Evolutionary conservation across 768 basidiomycete genomes (phyloP).

Genomic region (Omphalotus guepiniiformis): DNA sequence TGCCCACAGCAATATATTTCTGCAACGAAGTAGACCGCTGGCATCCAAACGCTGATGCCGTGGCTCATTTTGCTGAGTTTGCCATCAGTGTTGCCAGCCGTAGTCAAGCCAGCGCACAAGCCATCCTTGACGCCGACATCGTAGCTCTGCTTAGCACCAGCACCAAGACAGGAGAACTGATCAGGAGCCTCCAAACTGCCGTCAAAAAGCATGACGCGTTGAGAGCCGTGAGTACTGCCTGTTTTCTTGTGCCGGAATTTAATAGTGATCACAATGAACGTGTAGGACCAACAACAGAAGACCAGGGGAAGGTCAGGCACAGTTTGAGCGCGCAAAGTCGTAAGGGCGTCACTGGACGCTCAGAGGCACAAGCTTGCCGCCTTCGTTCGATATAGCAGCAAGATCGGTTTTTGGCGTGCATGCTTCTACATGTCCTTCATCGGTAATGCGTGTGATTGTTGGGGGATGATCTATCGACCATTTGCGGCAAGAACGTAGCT

Average conservation of each 20-base stretch:
- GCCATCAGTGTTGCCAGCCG: slow-evolving; percentile 9
- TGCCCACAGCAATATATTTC: slow-evolving; percentile 9
- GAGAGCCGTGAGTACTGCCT: no score
- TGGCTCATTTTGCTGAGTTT: slow-evolving; percentile 9
- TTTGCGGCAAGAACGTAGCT: slow-evolving; percentile 1
- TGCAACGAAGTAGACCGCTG: slow-evolving; percentile 1
- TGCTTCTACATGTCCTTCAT: neutral
- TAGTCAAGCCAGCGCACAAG: slow-evolving; percentile 8
- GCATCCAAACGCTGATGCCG: slow-evolving; percentile 6
- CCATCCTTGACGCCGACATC: slow-evolving; percentile 7
- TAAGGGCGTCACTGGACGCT: no score
- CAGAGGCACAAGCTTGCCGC: no score
- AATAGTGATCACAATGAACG: no score
- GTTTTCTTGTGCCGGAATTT: no score
- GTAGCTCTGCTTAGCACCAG: slow-evolving; percentile 1
- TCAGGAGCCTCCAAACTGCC: neutral
- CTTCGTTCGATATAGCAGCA: neutral
- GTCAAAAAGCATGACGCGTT: neutral
- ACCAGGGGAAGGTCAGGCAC: no score
- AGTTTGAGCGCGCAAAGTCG: no score
- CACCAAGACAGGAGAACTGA: slow-evolving; percentile 2
- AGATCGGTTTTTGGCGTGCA: neutral
- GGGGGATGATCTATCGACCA: neutral
- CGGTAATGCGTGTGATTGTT: neutral
- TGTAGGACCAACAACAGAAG: no score